phyloP scores from a whole-genome alignment of 2,329 filamentous ascomycete species.

The Aspergillus sp. region DNA sequence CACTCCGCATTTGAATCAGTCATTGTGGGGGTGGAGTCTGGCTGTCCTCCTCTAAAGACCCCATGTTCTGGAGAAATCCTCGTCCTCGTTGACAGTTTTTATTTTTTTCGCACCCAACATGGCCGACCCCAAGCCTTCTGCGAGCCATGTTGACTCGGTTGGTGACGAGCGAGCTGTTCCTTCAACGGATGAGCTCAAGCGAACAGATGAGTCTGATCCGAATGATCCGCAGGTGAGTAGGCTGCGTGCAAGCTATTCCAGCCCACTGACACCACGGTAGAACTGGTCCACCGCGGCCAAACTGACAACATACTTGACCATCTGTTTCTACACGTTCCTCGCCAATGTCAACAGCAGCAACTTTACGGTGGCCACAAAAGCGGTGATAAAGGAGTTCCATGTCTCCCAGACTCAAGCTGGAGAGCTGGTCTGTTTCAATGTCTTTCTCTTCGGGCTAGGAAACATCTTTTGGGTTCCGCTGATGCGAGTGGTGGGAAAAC shows the following conservation, averaged over 20 bases:
- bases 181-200: background rate
- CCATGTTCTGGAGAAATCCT: background rate
- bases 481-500: slow-evolving; percentile 32
- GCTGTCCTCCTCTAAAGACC: background rate
- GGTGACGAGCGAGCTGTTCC: slow-evolving; percentile 2
- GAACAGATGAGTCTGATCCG: slow-evolving; percentile 1
- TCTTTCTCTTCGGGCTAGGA: slow-evolving; percentile 25
- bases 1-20: background rate
- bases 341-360: slow-evolving; percentile 40
- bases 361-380: slow-evolving; percentile 36
- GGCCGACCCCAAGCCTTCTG: background rate
- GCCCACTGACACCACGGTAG: slow-evolving; percentile 4
- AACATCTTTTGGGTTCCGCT: slow-evolving; percentile 27
- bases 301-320: slow-evolving; percentile 31
- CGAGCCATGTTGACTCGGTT: slow-evolving; percentile 4
- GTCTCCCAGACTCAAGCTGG: slow-evolving; percentile 23
- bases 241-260: background rate
- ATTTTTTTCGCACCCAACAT: background rate
- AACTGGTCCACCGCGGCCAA: slow-evolving; percentile 22
- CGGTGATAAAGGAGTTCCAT: slow-evolving; percentile 30
- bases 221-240: slow-evolving; percentile 20
- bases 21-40: background rate
- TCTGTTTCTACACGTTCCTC: slow-evolving; percentile 42
- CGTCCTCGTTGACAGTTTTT: background rate
- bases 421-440: slow-evolving; percentile 25